Evolutionary conservation across 371 early-diverging fungal species (phyloP), one percentile per base, ranked within the genome.

Genomic region (Mucor saturninus): DNA sequence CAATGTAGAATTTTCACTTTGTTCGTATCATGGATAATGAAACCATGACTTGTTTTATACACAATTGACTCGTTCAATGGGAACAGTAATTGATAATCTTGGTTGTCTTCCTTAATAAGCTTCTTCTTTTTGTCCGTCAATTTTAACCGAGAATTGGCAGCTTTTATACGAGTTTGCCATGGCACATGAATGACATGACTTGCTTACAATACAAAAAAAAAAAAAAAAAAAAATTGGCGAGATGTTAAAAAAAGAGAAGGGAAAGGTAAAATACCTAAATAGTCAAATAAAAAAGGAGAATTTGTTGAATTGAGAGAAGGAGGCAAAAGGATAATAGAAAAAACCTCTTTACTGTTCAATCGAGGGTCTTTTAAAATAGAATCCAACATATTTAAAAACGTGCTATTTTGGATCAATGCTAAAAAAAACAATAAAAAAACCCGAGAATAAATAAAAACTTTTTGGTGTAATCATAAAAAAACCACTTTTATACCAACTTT

Each of bases 311-410:
- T 50, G 50, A 21, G 21, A 21, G 21, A 21, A 21, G 77, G 75
- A 37, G 77, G 77, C 28, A 77, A 39, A 14, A 74, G 59, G 15
- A 77, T 32, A 56, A 77, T 57, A 4, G 61, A 55, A 35, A 65
- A 54, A 32, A 5, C 31, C 10, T n/a, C 45, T 64, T 64, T 53
- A 52, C 50, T 56, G 14, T 40, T 58, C 28, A 64, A 37, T 53
- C 43, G 58, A 42, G 53, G 14, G 37, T 64, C 56, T 28, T 58
- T 56, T 28, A 64, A 53, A 45, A 64, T 64, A 9, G 40, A 56
- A 28, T 64, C 29, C 15, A 64, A 35, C 59, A 59, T 59, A 6
- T 35, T 6, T 35, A 21, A 21, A 21, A 21, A 21, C 21, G 21
- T 21, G 21, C 8, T 35, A 35, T 35, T 35, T 35, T 35, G 8